Evolutionary conservation across 768 basidiomycete species (phyloP), one percentile per base, ranked within the genome.

Genomic region (Glaciozyma martinii): DNA sequence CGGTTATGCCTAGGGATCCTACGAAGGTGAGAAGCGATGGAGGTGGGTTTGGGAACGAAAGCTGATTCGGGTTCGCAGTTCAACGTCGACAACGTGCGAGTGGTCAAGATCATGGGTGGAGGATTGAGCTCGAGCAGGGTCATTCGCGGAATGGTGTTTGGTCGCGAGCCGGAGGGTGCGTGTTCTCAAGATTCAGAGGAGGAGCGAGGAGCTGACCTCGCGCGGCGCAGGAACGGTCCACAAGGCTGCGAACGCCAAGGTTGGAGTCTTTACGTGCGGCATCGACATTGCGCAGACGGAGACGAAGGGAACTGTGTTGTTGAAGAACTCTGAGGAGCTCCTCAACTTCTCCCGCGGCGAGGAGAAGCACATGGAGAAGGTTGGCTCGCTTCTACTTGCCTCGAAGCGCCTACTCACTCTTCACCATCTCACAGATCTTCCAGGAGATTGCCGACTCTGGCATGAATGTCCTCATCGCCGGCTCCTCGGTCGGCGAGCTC

Each of bases 91-190:
- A 93, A 92, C 72, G 89, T 99, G 0, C 85, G 95, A 15, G 94
- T 99, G 30, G 95, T 99, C 73, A 99, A 98, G 79, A 97, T 99
- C 67, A 87, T 99, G 84, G 95, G 95, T 62, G 90, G 95, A 40
- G 88, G 82, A 72, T 78, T 99, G n/a, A 76, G 84, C 5, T 82
- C 81, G 29, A 94, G 91, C 77, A 84, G 82, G 62, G 93, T 99
- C 8, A 88, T 99, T 8, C 84, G 88, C 69, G 95, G 95, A 58
- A 99, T 99, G 95, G 95, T 99, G 0, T 98, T 98, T 70, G 90
- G 90, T 44, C 82, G 92, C 54, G 91, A 95, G 78, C 90, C 95
- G 0, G 95, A 99, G 78, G 90, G 89, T 87, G 66, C 60, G 80
- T 72, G 13, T 13, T 27, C n/a, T 44, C 29, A 15, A 29, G 15